These are phyloP conservation scores for Musa itinerans DNA, from an alignment of 176 grass and related monocot species.

Conservation along the genomic window DNA sequence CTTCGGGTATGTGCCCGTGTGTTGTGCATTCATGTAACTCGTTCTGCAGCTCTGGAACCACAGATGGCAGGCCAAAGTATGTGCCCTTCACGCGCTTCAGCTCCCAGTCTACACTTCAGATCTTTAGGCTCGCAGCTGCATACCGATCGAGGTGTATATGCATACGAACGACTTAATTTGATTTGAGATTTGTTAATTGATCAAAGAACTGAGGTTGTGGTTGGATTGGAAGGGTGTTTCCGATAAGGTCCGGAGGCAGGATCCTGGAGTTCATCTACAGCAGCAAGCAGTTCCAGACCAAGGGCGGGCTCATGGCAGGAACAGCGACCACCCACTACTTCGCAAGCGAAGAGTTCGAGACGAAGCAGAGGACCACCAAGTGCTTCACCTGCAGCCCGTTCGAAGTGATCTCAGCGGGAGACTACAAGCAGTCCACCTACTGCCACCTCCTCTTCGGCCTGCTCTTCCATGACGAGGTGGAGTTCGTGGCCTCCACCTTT, in stretches of 20 bases:
- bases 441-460: constrained; percentile 31
- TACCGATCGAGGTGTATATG: constrained; percentile 16
- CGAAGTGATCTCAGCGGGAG: constrained; percentile 15
- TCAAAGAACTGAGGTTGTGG: background rate
- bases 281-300: constrained; percentile 25
- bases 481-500: constrained; percentile 25
- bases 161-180: background rate
- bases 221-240: background rate
- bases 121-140: constrained; percentile 15
- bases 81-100: constrained; percentile 21
- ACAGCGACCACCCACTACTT: constrained; percentile 27
- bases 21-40: no score
- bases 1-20: background rate
- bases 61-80: constrained; percentile 17
- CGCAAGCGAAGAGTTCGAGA: constrained; percentile 23
- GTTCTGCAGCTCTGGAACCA: constrained; percentile 22
- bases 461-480: constrained; percentile 7
- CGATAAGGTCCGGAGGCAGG: constrained; percentile 12
- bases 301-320: constrained; percentile 4
- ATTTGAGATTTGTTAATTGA: background rate
- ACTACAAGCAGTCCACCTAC: constrained; percentile 28
- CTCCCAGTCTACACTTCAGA: constrained; percentile 11
- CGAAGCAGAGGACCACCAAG: constrained; percentile 13
- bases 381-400: constrained; percentile 24
- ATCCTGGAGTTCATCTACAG: constrained; percentile 27